Evolutionary conservation across 176 grass and related monocot species (phyloP).

Genomic region (Hordeum marinum): DNA sequence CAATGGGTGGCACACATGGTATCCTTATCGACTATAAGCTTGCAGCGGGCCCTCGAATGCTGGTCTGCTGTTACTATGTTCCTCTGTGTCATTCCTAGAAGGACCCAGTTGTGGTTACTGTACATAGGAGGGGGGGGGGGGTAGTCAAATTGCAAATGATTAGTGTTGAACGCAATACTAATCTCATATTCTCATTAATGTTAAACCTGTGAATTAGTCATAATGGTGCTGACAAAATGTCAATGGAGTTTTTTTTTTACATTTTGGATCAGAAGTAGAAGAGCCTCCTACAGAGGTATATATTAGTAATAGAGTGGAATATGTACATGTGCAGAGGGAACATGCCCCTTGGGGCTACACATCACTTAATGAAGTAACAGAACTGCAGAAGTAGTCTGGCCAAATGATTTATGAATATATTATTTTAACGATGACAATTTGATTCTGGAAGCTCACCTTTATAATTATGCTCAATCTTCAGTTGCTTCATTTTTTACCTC

Average conservation of each 20-base stretch:
- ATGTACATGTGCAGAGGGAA: neutral
- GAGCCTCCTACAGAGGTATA: neutral
- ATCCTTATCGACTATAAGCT: neutral
- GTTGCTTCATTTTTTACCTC: neutral
- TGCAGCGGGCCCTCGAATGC: neutral
- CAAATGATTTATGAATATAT: neutral
- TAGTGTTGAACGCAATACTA: neutral
- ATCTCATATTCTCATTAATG: neutral
- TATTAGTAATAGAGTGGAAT: neutral
- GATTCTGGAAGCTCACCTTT: constrained; percentile 5
- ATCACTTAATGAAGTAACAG: neutral
- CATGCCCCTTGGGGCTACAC: neutral
- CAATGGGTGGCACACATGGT: neutral
- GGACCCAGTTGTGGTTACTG: neutral
- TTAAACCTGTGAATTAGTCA: neutral
- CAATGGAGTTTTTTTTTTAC: neutral
- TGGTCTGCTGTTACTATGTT: neutral
- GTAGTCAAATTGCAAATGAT: neutral
- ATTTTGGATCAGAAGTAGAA: neutral
- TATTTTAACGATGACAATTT: neutral
- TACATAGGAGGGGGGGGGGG: neutral
- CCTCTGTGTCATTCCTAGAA: neutral
- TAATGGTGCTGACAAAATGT: neutral
- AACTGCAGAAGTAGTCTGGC: neutral
- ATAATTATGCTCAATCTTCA: neutral